phyloP scores from a whole-genome alignment of 2,329 filamentous ascomycete genomes.

The Fusarium sp. region DNA sequence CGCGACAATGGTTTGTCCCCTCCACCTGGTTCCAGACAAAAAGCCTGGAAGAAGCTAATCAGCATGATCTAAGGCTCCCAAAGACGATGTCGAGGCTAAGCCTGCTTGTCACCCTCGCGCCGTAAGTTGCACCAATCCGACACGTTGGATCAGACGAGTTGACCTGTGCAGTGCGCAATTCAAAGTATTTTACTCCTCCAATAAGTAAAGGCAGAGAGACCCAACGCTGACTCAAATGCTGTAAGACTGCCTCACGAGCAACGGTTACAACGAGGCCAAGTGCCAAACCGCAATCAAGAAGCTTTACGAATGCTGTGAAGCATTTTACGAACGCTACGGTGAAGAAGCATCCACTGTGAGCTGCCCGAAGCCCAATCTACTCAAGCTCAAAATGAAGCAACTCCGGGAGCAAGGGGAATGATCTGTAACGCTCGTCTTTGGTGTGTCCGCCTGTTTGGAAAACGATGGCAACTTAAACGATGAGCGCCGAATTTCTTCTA shows the following conservation, averaged over 20 bases:
- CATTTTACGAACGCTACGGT: conserved; percentile 85
- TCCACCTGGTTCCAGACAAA: no score
- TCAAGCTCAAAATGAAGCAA: conserved; percentile 89
- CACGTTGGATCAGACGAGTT: background rate
- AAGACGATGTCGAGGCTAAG: conserved; percentile 78
- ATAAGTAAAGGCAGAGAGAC: background rate
- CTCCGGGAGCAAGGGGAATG: conserved; percentile 58
- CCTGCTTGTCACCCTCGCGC: conserved; percentile 89
- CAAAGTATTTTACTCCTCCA: conserved; percentile 70
- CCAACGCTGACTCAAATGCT: conserved; percentile 8
- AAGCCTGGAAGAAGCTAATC: conserved; percentile 9
- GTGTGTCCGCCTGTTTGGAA: conserved; percentile 59
- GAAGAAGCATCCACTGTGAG: conserved; percentile 81
- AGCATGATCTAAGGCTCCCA: conserved; percentile 54
- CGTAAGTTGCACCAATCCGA: conserved; percentile 62
- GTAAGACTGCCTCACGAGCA: conserved; percentile 84
- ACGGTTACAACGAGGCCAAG: conserved; percentile 86
- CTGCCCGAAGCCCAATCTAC: conserved; percentile 84
- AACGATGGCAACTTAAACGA: conserved; percentile 76
- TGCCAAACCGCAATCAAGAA: conserved; percentile 84
- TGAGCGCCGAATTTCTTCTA: conserved; percentile 82
- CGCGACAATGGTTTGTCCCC: conserved; percentile 22
- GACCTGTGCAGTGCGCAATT: conserved; percentile 79
- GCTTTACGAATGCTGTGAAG: conserved; percentile 92
- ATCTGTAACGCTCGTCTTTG: conserved; percentile 62